Evolutionary conservation across 2,329 filamentous ascomycete genomes (phyloP), one percentile per base, ranked within the genome.

Genomic region (Daldinia sp.): DNA sequence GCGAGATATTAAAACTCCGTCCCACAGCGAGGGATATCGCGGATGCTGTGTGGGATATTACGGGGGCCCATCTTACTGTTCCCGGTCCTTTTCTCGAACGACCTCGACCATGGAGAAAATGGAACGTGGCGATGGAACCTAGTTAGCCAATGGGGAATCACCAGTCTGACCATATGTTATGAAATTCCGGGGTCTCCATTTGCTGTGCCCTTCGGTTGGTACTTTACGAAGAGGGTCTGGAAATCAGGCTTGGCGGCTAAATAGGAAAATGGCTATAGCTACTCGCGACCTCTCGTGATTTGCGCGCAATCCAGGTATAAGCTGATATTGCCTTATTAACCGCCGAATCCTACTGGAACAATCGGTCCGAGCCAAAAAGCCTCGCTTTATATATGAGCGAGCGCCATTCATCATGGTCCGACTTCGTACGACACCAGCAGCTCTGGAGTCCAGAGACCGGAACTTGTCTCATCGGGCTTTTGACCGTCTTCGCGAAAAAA

Each of bases 171-270:
- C 53, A 41, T 3, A 15, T 25, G n/a, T 39, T 21, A 21, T 61
- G 17, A 25, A 48, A 30, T 62, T 15, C 62, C 49, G 47, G 53
- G 56, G 45, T 61, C 39, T 51, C 37, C 39, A 68, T 65, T 53
- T 63, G 53, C 50, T 63, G 52, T 61, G 59, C 56, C 62, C 41
- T 49, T 34, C 47, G 37, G 58, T 56, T 65, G 58, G 62, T 51
- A 51, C 59, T 61, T 39, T 55, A 45, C 29, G 35, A 57, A 32
- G 34, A 45, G 39, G 49, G 57, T 47, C 39, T 57, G 59, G 43
- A 56, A 65, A 70, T 68, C 68, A 71, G 63, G 70, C 69, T 54
- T 64, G 63, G 63, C 71, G 71, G 71, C 63, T 73, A 73, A 73
- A 73, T 71, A 55, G 68, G 34, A 64, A 69, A 68, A 64, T 52